Evolutionary conservation across 108 stramenopile genomes (phyloP), one percentile per base, ranked within the genome.

Genomic region (Mediolabrus comicus): DNA sequence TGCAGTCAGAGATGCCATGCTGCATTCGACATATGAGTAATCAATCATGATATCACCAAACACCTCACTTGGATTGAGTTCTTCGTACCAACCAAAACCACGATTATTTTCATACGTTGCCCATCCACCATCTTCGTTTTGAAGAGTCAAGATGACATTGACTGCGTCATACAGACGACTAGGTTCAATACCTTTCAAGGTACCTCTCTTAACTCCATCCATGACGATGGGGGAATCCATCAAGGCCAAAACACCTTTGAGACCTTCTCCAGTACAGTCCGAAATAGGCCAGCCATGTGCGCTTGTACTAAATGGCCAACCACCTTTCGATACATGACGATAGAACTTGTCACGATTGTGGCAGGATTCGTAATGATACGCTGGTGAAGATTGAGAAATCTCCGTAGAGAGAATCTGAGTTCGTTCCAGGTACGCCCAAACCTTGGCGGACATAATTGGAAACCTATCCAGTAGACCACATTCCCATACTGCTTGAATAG

Each of bases 41-140:
- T 99, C 99, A 71, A 99, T 98, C 99, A 99, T 99, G 71, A 99
- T 99, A 70, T 98, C 97, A 10, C 99, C 99, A 74, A 99, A 99
- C 0, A 96, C 97, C 69, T 99, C 97, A 32, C 89, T 89, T 3
- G 99, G 99, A 83, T 99, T 99, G 51, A 99, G 84, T 49, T 81
- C 64, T 85, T 99, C 98, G 69, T 97, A 98, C 95, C 95, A 98
- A 26, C 92, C 88, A 80, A 89, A 95, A 17, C 99, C 99, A 46
- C 99, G 90, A 71, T 96, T 98, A 74, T 97, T 98, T 83, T 99
- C 99, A 74, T 99, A 99, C 27, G 99, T 98, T 5, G 99, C 97
- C 91, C 92, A 99, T 6, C 98, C 98, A 11, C 97, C 97, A 72
- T 99, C 98, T 70, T 89, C 92, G 75, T 99, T 99, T 79, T 99